These are phyloP conservation scores for Ascomycota sp. DNA, from an alignment of 2,329 filamentous ascomycete genomes.

Conservation along the genomic window DNA sequence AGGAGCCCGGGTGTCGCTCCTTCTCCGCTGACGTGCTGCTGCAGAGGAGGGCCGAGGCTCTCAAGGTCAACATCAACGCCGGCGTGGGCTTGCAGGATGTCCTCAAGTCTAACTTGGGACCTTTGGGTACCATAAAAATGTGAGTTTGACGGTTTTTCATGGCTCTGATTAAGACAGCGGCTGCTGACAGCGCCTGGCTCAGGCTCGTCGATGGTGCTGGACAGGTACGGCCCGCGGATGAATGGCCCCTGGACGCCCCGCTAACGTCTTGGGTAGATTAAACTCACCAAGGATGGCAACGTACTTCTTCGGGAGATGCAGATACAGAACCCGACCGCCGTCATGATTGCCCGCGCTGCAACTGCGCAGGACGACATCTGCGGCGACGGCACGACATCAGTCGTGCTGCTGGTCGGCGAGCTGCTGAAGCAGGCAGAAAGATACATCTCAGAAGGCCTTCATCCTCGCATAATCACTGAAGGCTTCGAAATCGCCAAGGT, in stretches of 20 bases:
- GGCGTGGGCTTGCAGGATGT: conserved; percentile 88
- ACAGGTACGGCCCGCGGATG: conserved; percentile 24
- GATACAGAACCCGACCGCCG: conserved; percentile 95
- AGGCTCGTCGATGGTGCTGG: conserved; percentile 50
- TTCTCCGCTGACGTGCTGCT: conserved; percentile 7
- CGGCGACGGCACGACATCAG: conserved; percentile 90
- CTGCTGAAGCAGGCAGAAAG: conserved; percentile 92
- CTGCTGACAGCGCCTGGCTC: conserved; percentile 7
- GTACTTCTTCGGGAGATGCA: conserved; percentile 62
- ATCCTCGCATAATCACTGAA: conserved; percentile 89
- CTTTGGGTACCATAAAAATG: conserved; percentile 92
- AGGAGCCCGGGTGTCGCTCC: conserved; percentile 2
- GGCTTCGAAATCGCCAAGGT: conserved; percentile 92
- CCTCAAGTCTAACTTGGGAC: conserved; percentile 85
- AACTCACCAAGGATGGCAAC: conserved; percentile 96
- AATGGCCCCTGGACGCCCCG: conserved; percentile 3
- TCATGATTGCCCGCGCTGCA: conserved; percentile 61
- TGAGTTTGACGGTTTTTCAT: conserved; percentile 14
- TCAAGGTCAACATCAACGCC: conserved; percentile 88
- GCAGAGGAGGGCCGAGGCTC: conserved; percentile 85
- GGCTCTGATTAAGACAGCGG: background rate
- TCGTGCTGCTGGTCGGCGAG: conserved; percentile 86
- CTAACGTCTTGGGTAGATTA: conserved; percentile 41
- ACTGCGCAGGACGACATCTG: conserved; percentile 97
- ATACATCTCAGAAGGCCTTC: conserved; percentile 88